A percentile compares a stretch with the other conserved stretches of the same genome.
Evolutionary conservation across 192 early-diverging fungal genomes (phyloP).

Genomic region (Backusella circina): DNA sequence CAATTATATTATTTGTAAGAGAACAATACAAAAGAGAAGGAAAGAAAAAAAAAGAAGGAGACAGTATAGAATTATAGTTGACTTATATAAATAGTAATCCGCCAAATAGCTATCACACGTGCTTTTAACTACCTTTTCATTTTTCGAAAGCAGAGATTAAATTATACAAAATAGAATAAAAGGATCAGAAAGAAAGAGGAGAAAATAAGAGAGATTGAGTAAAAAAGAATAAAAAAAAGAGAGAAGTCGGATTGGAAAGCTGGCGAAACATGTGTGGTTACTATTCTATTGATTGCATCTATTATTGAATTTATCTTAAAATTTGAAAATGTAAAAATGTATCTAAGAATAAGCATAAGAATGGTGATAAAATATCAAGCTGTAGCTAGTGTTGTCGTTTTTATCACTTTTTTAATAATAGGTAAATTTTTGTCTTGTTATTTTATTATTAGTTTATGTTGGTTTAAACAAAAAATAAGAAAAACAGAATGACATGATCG

Average conservation of each 20-base stretch:
- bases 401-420: not conserved
- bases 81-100: not conserved
- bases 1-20: not conserved
- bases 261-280: not conserved
- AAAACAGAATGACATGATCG: not conserved
- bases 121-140: not conserved
- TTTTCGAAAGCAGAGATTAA: not conserved
- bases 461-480: not conserved
- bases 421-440: not conserved
- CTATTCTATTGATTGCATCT: not conserved
- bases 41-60: not conserved
- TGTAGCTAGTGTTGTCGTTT: not conserved
- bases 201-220: not conserved
- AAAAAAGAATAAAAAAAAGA: not conserved
- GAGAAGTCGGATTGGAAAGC: slow-evolving; percentile 2
- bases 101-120: not conserved
- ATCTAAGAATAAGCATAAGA: not conserved
- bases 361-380: not conserved
- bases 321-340: not conserved
- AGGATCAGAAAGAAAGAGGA: not conserved
- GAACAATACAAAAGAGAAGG: not conserved
- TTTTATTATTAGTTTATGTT: not conserved
- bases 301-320: not conserved
- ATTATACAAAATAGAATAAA: not conserved
- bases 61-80: not conserved